Evolutionary conservation across 768 basidiomycete species (phyloP), one percentile per base, ranked within the genome.

Genomic region (Kwoniella sp.): DNA sequence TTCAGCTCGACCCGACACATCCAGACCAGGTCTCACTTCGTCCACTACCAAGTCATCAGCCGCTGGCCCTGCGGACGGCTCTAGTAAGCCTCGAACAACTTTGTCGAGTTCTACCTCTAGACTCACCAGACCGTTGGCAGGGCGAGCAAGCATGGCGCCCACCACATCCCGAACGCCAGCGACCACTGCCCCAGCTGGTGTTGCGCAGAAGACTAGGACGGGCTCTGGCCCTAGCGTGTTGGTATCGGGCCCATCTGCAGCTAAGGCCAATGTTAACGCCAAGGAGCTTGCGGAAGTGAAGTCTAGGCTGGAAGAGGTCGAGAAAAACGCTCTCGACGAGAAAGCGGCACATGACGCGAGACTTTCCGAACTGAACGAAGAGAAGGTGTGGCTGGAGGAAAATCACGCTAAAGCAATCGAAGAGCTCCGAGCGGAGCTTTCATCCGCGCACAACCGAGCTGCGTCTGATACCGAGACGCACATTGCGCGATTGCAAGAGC

Each of bases 361-460:
- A 29, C 9, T 66, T 36, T 58, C 29, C 2, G 55, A 50, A 13
- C 24, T 63, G 36, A 54, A 29, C 24, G 57, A 53, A 36, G 61
- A 71, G 48, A 69, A 61, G 44, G 55, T 36, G 19, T 60, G 67
- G 21, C 25, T 71, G 13, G 70, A 71, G 33, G 49, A 68, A 19
- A 65, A 62, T 6, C 70, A 64, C 30, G 58, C 50, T n/a, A 55
- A 56, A 29, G 68, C 60, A 2, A 29, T 67, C 19, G 48, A 54
- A 21, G 58, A 50, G 8, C 53, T 64, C 2, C 48, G 33, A 24
- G 52, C 21, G 1, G 48, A 58, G 25, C 25, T 63, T 10, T 26
- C 44, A 6, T 7, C 24, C 12, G 56, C 56, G 10, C 26, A 21
- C 10, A 15, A 48, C 25, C 48, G 27, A 30, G 49, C 49, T n/a